phyloP scores from a whole-genome alignment of 2,329 filamentous ascomycete species.

The Grosmannia serpens region DNA sequence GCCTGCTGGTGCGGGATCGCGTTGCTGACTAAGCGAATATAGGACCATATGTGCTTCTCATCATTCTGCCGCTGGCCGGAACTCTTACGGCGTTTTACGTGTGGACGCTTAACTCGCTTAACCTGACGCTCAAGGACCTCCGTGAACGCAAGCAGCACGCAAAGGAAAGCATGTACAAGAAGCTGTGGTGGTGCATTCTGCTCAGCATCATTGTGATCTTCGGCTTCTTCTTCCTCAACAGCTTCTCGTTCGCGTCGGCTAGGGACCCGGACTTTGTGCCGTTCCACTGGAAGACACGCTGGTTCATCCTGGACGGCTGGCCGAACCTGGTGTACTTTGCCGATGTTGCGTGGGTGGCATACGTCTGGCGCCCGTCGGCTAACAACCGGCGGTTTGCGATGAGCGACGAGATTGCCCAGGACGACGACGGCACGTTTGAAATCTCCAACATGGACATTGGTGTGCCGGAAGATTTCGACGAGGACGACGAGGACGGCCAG shows the following conservation, averaged over 20 bases:
- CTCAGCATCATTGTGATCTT: conserved; percentile 91
- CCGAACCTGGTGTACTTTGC: conserved; percentile 91
- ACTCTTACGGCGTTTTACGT: conserved; percentile 96
- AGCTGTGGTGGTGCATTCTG: conserved; percentile 96
- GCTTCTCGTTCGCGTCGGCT: conserved; percentile 81
- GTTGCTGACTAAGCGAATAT: not conserved
- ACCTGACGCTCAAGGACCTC: conserved; percentile 92
- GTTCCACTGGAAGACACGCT: conserved; percentile 92
- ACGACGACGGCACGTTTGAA: conserved; percentile 91
- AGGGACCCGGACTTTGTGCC: conserved; percentile 83
- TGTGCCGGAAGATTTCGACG: conserved; percentile 53
- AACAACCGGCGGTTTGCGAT: conserved; percentile 97
- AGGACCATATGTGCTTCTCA: conserved; percentile 82
- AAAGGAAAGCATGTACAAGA: conserved; percentile 94
- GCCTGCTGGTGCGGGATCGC: not conserved
- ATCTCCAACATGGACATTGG: conserved; percentile 90
- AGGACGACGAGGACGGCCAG: conserved; percentile 46
- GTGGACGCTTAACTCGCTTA: conserved; percentile 94
- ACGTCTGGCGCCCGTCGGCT: conserved; percentile 89
- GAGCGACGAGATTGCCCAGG: conserved; percentile 97
- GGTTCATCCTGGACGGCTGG: conserved; percentile 97
- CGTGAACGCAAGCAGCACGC: conserved; percentile 84
- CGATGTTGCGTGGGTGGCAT: conserved; percentile 86
- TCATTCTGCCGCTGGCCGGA: conserved; percentile 82
- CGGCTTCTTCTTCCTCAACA: conserved; percentile 97